Conservation (phyloP, 257 asterid genomes). For the Solanum appendiculatum region DNA sequence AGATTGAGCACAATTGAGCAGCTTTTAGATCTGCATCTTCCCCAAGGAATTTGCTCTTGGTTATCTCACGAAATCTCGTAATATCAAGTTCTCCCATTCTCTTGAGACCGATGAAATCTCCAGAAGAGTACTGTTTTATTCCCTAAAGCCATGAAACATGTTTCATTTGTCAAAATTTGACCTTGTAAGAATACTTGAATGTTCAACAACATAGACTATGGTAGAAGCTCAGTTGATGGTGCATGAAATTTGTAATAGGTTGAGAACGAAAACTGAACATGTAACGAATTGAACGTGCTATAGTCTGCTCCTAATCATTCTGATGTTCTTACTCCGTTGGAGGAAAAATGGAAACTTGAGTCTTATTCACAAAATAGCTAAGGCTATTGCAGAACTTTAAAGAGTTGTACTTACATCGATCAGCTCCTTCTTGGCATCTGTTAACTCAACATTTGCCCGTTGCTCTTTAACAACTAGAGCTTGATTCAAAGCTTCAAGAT, state of each 20-base stretch:
- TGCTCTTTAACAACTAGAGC: slow-evolving; percentile 48
- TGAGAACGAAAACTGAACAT: neutral
- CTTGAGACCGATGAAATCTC: slow-evolving; percentile 6
- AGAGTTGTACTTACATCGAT: slow-evolving; percentile 31
- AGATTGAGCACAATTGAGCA: slow-evolving; percentile 1
- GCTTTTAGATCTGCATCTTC: neutral
- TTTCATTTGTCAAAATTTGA: neutral
- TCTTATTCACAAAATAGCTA: neutral
- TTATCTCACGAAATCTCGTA: neutral
- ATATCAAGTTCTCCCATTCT: slow-evolving; percentile 16
- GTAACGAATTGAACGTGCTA: neutral
- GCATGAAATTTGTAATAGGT: neutral
- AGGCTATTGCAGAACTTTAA: neutral
- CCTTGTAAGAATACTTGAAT: neutral
- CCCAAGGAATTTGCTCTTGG: neutral
- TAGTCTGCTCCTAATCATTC: neutral
- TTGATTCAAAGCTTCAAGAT: slow-evolving; percentile 31
- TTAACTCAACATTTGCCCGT: slow-evolving; percentile 48
- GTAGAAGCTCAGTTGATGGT: neutral
- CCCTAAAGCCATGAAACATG: neutral
- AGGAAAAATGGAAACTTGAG: neutral
- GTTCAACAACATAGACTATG: neutral
- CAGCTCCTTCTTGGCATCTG: slow-evolving; percentile 61
- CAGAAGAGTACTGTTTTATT: neutral
- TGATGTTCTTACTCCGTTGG: neutral